phyloP scores from a whole-genome alignment of 495 filamentous ascomycete species.

The Poronia punctata region DNA sequence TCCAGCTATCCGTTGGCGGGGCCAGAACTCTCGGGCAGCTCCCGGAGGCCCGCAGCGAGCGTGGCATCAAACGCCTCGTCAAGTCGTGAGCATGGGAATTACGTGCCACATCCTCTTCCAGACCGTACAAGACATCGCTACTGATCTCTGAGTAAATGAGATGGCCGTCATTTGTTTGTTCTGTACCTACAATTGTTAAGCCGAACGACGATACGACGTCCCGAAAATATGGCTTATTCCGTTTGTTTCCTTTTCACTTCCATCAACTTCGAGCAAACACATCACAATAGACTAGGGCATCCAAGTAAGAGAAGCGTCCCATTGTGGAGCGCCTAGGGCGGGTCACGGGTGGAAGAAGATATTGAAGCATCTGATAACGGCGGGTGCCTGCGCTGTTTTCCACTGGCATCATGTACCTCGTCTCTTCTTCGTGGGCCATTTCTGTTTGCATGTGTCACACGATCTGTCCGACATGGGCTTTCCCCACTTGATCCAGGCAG shows the following conservation, averaged over 20 bases:
- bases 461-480: constrained; percentile 11
- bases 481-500: too few relatives aligned
- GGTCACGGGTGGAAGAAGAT: too few relatives aligned
- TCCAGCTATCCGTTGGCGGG: constrained; percentile 1
- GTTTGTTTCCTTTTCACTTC: too few relatives aligned
- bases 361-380: not conserved
- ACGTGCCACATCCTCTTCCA: constrained; percentile 8
- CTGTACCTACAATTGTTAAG: too few relatives aligned
- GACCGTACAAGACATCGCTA: constrained; percentile 1
- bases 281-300: not conserved
- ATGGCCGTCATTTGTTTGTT: not conserved
- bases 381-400: constrained; percentile 9
- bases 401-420: not conserved
- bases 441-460: constrained; percentile 3
- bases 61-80: not conserved
- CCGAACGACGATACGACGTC: too few relatives aligned
- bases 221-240: too few relatives aligned
- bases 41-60: not conserved
- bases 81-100: constrained; percentile 5
- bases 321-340: not conserved
- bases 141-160: not conserved
- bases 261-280: too few relatives aligned
- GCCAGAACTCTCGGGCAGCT: not conserved
- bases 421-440: not conserved
- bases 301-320: not conserved